Base-by-base conservation (phyloP, 768 basidiomycete genomes). In the Baorangia bicolor region DNA sequence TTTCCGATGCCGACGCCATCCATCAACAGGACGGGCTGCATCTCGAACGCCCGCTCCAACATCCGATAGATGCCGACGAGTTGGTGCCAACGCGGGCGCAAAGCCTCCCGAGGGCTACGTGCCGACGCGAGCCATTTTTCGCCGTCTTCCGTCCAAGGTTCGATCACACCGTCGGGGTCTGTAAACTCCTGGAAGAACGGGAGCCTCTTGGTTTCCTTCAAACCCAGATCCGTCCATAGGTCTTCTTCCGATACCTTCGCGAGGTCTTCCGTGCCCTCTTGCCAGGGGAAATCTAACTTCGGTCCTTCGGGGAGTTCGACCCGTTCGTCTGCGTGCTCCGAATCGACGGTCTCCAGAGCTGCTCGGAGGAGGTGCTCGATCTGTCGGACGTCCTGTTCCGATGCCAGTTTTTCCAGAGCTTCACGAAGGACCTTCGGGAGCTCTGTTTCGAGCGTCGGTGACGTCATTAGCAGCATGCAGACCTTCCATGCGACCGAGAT, bases 1-100 rank as follows among this genome's bases (percentile, higher is more conserved):
- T 69, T 69, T 0, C 67, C 64, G 2, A 70, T 52, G 0, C 69
- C 62, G 0, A 70, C 64, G 0, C 58, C 56, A 33, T 70, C 69
- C 67, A 70, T 67, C 0, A 68, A 40, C 0, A 69, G 33, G 2
- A 68, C 41, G 0, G 57, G 57, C 12, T 54, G n/a, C 1, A 0
- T 37, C 1, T 57, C n/a, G 2, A 65, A 51, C 0, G 44, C 35
- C 0, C 49, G 31, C 16, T 63, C 18, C 0, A 67, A 13, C 55
- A 70, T 62, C n/a, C 57, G 44, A 43, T 55, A 33, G 5, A 70
- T 64, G 0, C 65, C 56, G 1, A 67, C 37, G 0, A 68, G 48
- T 34, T 68, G 61, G 44, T 67, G 66, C 65, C 65, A 67, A 0
- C 51, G 16, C 0, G 57, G 60, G 0, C 18, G n/a, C 2, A 68